These are phyloP conservation scores for Cryphonectria japonica DNA, from an alignment of 2,329 filamentous ascomycete genomes.

Conservation along the genomic window DNA sequence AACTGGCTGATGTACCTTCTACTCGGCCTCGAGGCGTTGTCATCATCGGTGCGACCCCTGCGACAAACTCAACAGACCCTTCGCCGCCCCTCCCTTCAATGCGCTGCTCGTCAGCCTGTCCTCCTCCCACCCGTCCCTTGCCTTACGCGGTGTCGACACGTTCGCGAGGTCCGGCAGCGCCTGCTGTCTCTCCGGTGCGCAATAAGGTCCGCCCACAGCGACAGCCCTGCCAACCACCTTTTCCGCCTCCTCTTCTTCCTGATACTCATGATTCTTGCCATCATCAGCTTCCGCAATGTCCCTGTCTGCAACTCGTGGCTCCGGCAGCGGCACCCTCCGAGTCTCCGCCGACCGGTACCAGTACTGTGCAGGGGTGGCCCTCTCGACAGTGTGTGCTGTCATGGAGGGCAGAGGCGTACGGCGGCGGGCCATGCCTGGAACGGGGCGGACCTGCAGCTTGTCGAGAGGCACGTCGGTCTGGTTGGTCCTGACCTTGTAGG, in stretches of 20 bases:
- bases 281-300: slow-evolving; percentile 27
- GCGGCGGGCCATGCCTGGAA: slow-evolving; percentile 32
- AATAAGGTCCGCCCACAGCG: slow-evolving; percentile 11
- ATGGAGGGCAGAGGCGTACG: slow-evolving; percentile 28
- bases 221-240: background rate
- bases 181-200: slow-evolving; percentile 34
- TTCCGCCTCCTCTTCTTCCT: slow-evolving; percentile 9
- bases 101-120: slow-evolving; percentile 49
- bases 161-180: slow-evolving; percentile 28
- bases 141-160: slow-evolving; percentile 24
- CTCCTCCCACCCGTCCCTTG: slow-evolving; percentile 38
- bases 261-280: background rate
- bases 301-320: slow-evolving; percentile 2
- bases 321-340: slow-evolving; percentile 12
- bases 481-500: slow-evolving; percentile 76
- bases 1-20: background rate
- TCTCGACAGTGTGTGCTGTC: slow-evolving; percentile 26
- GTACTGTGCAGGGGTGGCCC: slow-evolving; percentile 27
- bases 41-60: slow-evolving; percentile 18
- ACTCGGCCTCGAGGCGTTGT: background rate
- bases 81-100: slow-evolving; percentile 54
- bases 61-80: slow-evolving; percentile 54
- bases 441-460: slow-evolving; percentile 53
- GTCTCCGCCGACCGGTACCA: slow-evolving; percentile 24
- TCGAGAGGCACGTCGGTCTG: slow-evolving; percentile 70